A percentile compares a stretch with the other conserved stretches of the same genome.
phyloP scores from a whole-genome alignment of 129 eudicot genomes.

The Helianthus tuberosus region DNA sequence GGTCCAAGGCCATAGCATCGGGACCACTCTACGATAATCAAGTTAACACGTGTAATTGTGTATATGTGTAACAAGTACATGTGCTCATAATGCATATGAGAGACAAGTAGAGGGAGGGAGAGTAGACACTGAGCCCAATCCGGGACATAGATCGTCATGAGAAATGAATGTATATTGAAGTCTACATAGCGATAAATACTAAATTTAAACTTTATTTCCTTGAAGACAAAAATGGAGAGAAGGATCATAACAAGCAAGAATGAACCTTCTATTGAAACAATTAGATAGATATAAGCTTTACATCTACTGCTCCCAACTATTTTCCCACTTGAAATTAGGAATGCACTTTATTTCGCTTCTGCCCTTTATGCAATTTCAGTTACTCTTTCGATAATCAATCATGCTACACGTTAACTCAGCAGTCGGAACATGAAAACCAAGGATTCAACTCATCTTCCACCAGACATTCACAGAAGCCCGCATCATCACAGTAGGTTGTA shows the following conservation, averaged over 20 bases:
- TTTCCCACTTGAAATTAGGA: slow-evolving; percentile 14
- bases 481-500: slow-evolving; percentile 24
- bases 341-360: slow-evolving; percentile 29
- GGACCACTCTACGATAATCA: no score
- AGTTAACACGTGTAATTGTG: no score
- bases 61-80: no score
- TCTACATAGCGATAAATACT: slow-evolving; percentile 6
- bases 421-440: slow-evolving; percentile 23
- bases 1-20: no score
- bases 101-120: no score
- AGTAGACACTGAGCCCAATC: no score
- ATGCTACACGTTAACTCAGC: slow-evolving; percentile 28
- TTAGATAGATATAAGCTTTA: slow-evolving; percentile 7
- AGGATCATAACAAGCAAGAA: slow-evolving; percentile 12
- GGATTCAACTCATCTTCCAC: slow-evolving; percentile 27
- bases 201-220: slow-evolving; percentile 22
- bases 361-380: slow-evolving; percentile 22
- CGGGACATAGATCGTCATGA: background rate
- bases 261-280: slow-evolving; percentile 19
- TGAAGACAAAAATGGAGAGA: slow-evolving; percentile 22
- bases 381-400: slow-evolving; percentile 11
- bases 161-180: background rate
- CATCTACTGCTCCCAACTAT: background rate
- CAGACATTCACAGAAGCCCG: slow-evolving; percentile 6
- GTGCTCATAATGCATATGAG: no score